Evolutionary conservation across 1,284 basidiomycete genomes (phyloP).

Genomic region (Phaffia rhodozyma): DNA sequence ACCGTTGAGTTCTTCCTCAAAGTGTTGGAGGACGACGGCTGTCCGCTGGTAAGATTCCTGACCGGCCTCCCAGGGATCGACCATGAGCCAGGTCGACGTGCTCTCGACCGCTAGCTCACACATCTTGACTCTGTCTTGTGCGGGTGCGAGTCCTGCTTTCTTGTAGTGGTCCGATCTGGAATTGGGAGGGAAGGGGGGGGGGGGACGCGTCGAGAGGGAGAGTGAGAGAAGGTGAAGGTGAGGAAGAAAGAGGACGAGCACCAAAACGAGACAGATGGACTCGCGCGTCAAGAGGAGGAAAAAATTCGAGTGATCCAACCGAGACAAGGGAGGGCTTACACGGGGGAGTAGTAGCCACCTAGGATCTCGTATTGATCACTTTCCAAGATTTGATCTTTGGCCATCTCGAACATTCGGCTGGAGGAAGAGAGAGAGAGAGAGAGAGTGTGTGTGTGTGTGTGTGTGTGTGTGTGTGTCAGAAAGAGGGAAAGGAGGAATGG

Average conservation of each 20-base stretch:
- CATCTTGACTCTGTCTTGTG: constrained; percentile 71
- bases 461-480: no score
- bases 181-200: not conserved
- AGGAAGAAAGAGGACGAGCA: not conserved
- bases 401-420: constrained; percentile 97
- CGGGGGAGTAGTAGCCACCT: constrained; percentile 87
- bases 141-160: constrained; percentile 73
- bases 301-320: not conserved
- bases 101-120: constrained; percentile 58
- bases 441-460: not conserved
- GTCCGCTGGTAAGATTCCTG: constrained; percentile 84
- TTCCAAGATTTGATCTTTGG: constrained; percentile 84
- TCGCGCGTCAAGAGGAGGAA: not conserved
- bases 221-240: not conserved
- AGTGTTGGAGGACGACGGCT: constrained; percentile 89
- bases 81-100: constrained; percentile 52
- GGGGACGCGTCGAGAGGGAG: no score
- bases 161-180: constrained; percentile 68
- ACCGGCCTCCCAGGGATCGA: constrained; percentile 92
- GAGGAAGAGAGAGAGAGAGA: constrained; percentile 29
- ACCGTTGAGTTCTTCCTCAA: constrained; percentile 84
- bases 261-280: not conserved
- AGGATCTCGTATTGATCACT: constrained; percentile 87
- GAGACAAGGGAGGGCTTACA: no score
- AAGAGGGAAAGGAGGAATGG: no score